Evolutionary conservation across 805 yeast genomes (phyloP), one percentile per base, ranked within the genome.

Genomic region (Candida pseudoglaebosa): DNA sequence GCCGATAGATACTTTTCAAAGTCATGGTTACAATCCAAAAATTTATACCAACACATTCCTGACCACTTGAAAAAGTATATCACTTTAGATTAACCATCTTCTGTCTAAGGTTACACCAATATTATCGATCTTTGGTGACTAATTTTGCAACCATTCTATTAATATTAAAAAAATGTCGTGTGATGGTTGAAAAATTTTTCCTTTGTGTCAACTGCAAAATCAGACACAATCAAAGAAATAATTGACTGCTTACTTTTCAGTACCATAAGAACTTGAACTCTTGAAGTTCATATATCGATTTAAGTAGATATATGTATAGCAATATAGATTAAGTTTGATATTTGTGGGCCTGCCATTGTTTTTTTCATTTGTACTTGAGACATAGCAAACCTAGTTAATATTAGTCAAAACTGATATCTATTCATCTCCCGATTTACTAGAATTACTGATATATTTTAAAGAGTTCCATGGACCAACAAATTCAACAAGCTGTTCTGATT

Each of bases 401-500:
- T n/a, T n/a, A n/a, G n/a, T n/a, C n/a, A n/a, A n/a, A n/a, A n/a
- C n/a, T n/a, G n/a, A n/a, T n/a, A n/a, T n/a, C n/a, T n/a, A n/a
- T n/a, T n/a, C n/a, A n/a, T n/a, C n/a, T n/a, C n/a, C n/a, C n/a
- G n/a, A n/a, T n/a, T n/a, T n/a, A n/a, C n/a, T n/a, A n/a, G n/a
- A n/a, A n/a, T n/a, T n/a, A n/a, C n/a, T n/a, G n/a, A n/a, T n/a
- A 29, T 28, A 6, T 12, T 29, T 19, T 18, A 30, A 30, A 19
- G 28, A 10, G 20, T 26, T 44, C 32, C 48, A 59, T 59, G 64
- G 71, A 69, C 43, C 65, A 68, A 46, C 95, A 89, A 68, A 82
- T 90, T 52, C 87, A 78, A 59, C 93, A 87, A 64, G 96, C 95
- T 30, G 93, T 90, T 34, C 81, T 78, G 45, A 78, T 88, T 45